Evolutionary conservation across 2,329 filamentous ascomycete species (phyloP).

Genomic region (Alternaria tenuissima): DNA sequence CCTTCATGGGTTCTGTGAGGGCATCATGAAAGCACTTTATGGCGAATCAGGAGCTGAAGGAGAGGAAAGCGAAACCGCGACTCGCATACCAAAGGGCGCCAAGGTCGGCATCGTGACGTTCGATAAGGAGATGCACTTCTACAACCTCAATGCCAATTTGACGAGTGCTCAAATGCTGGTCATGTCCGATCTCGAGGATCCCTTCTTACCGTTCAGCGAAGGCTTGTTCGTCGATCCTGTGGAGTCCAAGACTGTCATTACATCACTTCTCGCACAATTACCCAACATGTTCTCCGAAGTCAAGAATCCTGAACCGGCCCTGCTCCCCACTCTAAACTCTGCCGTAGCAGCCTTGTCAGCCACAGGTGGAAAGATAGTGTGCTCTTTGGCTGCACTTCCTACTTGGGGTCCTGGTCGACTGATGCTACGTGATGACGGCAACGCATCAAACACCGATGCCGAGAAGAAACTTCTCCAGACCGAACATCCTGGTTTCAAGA

Average conservation of each 20-base stretch:
- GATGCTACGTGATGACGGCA: constrained; percentile 86
- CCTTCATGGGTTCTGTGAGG: constrained; percentile 87
- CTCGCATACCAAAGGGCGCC: constrained; percentile 74
- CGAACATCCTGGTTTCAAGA: constrained; percentile 88
- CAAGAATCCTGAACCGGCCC: constrained; percentile 89
- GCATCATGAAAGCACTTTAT: constrained; percentile 85
- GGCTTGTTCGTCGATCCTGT: constrained; percentile 94
- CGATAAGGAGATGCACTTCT: constrained; percentile 97
- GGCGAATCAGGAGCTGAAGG: constrained; percentile 62
- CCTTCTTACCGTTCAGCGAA: constrained; percentile 90
- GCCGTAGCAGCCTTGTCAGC: constrained; percentile 82
- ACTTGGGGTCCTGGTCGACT: constrained; percentile 90
- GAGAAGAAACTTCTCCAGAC: constrained; percentile 93
- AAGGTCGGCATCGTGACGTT: constrained; percentile 96
- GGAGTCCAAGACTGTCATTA: constrained; percentile 87
- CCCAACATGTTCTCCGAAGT: constrained; percentile 86
- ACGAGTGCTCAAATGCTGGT: constrained; percentile 97
- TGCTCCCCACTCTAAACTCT: constrained; percentile 84
- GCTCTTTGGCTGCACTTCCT: constrained; percentile 84
- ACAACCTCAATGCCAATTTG: constrained; percentile 83
- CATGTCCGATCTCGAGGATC: constrained; percentile 96
- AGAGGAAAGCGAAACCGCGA: constrained; percentile 61
- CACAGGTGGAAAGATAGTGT: constrained; percentile 92
- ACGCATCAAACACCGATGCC: constrained; percentile 75
- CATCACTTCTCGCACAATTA: constrained; percentile 81